Evolutionary conservation across 805 yeast species (phyloP).

Genomic region (Metschnikowia noctiluminum): DNA sequence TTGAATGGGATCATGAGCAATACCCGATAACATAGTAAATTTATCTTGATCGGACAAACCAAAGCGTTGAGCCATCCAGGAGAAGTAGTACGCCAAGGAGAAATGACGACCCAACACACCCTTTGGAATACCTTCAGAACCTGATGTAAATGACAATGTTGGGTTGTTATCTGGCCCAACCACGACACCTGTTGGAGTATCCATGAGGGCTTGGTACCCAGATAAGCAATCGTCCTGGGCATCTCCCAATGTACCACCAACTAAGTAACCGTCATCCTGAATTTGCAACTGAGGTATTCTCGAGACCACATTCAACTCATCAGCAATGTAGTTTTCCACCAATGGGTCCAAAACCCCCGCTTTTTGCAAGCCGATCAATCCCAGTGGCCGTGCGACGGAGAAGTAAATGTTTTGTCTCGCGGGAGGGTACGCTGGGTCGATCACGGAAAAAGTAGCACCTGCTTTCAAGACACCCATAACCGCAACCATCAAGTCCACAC

Average conservation of each 20-base stretch:
- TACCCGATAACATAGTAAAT: constrained; percentile 97
- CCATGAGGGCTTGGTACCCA: constrained; percentile 43
- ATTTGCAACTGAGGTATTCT: constrained; percentile 76
- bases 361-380: constrained; percentile 82
- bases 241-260: constrained; percentile 50
- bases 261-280: constrained; percentile 66
- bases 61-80: constrained; percentile 94
- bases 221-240: constrained; percentile 46
- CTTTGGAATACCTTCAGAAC: constrained; percentile 97
- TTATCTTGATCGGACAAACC: constrained; percentile 73
- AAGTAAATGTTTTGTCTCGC: constrained; percentile 93
- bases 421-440: constrained; percentile 99
- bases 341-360: constrained; percentile 80
- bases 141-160: constrained; percentile 93
- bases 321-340: constrained; percentile 73
- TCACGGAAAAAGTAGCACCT: constrained; percentile 97
- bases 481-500: constrained; percentile 94
- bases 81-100: constrained; percentile 94
- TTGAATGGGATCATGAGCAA: constrained; percentile 99
- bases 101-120: constrained; percentile 98
- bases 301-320: constrained; percentile 70
- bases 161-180: constrained; percentile 99
- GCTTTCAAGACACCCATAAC: constrained; percentile 98
- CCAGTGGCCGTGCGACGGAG: constrained; percentile 90
- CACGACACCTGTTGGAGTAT: constrained; percentile 73